Conservation (phyloP, 2,329 filamentous ascomycete genomes). For the Stagonosporopsis chrysanthemi region DNA sequence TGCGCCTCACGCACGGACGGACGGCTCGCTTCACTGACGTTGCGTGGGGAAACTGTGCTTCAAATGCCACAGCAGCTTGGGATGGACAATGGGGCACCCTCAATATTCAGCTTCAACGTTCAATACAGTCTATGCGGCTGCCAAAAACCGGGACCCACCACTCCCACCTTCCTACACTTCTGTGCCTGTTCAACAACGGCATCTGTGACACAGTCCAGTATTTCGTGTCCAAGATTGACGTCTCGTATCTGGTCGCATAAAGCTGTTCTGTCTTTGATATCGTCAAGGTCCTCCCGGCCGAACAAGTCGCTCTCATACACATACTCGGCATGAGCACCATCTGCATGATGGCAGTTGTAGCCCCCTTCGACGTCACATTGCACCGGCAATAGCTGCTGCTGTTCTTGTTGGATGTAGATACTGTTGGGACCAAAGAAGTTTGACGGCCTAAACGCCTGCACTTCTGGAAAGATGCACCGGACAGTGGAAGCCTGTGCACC, state of each 20-base stretch:
- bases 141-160: slow-evolving; percentile 52
- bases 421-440: slow-evolving; percentile 26
- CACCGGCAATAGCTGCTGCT: slow-evolving; percentile 17
- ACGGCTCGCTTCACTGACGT: slow-evolving; percentile 4
- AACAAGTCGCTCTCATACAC: not conserved
- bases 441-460: slow-evolving; percentile 10
- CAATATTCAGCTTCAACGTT: slow-evolving; percentile 15
- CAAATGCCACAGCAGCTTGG: not conserved
- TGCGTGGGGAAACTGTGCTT: slow-evolving; percentile 9
- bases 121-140: slow-evolving; percentile 56
- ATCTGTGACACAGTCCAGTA: slow-evolving; percentile 3
- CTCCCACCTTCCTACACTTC: slow-evolving; percentile 11
- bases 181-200: slow-evolving; percentile 4
- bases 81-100: not conserved
- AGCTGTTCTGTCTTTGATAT: not conserved
- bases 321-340: not conserved
- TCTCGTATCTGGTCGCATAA: not conserved
- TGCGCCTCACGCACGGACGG: slow-evolving; percentile 11
- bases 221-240: not conserved
- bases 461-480: slow-evolving; percentile 20
- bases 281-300: not conserved
- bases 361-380: not conserved
- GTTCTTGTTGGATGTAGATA: slow-evolving; percentile 41
- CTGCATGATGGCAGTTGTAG: not conserved
- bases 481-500: slow-evolving; percentile 24